Evolutionary conservation across 2,329 filamentous ascomycete species (phyloP).

Genomic region (Fusarium falciforme): DNA sequence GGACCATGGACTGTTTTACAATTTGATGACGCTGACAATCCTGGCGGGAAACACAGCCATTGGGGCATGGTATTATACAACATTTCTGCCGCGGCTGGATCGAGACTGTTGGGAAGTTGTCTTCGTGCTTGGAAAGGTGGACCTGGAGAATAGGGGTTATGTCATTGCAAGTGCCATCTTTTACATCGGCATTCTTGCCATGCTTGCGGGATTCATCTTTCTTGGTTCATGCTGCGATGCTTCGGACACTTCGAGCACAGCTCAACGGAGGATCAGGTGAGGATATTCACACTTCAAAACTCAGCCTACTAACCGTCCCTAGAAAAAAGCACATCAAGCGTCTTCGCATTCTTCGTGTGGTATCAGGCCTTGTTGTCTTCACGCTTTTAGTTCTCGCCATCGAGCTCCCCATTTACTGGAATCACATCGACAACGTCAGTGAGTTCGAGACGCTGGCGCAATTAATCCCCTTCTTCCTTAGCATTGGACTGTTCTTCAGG

Average conservation of each 20-base stretch:
- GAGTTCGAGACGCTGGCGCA: conserved; percentile 46
- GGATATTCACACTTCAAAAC: not conserved
- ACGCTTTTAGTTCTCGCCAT: conserved; percentile 46
- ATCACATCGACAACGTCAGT: conserved; percentile 40
- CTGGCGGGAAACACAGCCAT: conserved; percentile 44
- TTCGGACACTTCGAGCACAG: conserved; percentile 22
- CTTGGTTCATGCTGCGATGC: conserved; percentile 38
- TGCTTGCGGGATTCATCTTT: conserved; percentile 39
- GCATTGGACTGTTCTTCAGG: conserved; percentile 43
- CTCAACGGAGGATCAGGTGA: conserved; percentile 39
- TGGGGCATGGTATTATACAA: conserved; percentile 49
- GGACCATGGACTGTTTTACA: conserved; percentile 39
- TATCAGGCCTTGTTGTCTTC: conserved; percentile 41
- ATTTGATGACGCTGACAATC: conserved; percentile 40
- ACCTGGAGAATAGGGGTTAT: conserved; percentile 43
- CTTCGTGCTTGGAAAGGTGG: conserved; percentile 48
- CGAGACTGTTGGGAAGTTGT: conserved; percentile 44
- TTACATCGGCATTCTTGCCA: conserved; percentile 44
- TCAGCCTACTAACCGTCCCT: not conserved
- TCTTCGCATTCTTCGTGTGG: conserved; percentile 32
- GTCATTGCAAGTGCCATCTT: conserved; percentile 46
- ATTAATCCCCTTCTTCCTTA: conserved; percentile 48
- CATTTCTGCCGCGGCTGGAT: conserved; percentile 37
- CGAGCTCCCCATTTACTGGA: conserved; percentile 51
- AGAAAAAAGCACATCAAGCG: conserved; percentile 38